A percentile compares a stretch with the other conserved stretches of the same genome.
Conservation (phyloP, 345 rosid species). For the Mallotus nudiflorus region DNA sequence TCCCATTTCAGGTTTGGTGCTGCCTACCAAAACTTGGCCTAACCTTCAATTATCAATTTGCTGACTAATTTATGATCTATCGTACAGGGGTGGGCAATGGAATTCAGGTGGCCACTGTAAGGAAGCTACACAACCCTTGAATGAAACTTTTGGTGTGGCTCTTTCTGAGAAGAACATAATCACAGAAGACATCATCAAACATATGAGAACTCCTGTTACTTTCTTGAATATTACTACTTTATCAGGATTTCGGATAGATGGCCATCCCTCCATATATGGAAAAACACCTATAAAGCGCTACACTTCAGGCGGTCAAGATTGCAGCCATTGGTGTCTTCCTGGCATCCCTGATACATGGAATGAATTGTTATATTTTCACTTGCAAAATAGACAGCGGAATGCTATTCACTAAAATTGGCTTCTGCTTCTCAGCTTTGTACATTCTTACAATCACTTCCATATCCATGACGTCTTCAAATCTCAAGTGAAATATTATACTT, state of each 20-base stretch:
- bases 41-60: background rate
- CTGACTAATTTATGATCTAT: slow-evolving; percentile 7
- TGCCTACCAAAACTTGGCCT: background rate
- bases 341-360: slow-evolving; percentile 95
- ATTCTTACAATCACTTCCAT: slow-evolving; percentile 22
- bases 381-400: slow-evolving; percentile 33
- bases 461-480: background rate
- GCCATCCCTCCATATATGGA: slow-evolving; percentile 75
- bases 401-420: slow-evolving; percentile 4
- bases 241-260: slow-evolving; percentile 65
- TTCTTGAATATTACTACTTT: slow-evolving; percentile 60
- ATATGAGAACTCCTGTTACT: slow-evolving; percentile 72
- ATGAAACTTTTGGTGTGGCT: slow-evolving; percentile 29
- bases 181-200: slow-evolving; percentile 51
- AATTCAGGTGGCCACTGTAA: slow-evolving; percentile 83
- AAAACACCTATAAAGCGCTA: slow-evolving; percentile 39
- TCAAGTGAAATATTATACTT: background rate
- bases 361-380: slow-evolving; percentile 61
- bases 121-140: slow-evolving; percentile 64
- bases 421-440: background rate
- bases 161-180: slow-evolving; percentile 51
- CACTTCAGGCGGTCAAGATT: slow-evolving; percentile 58
- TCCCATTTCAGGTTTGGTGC: slow-evolving; percentile 81
- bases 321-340: slow-evolving; percentile 99
- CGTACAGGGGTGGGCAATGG: slow-evolving; percentile 78